These are phyloP conservation scores for Gyrodon lividus DNA, from an alignment of 768 basidiomycete species.

Conservation along the genomic window DNA sequence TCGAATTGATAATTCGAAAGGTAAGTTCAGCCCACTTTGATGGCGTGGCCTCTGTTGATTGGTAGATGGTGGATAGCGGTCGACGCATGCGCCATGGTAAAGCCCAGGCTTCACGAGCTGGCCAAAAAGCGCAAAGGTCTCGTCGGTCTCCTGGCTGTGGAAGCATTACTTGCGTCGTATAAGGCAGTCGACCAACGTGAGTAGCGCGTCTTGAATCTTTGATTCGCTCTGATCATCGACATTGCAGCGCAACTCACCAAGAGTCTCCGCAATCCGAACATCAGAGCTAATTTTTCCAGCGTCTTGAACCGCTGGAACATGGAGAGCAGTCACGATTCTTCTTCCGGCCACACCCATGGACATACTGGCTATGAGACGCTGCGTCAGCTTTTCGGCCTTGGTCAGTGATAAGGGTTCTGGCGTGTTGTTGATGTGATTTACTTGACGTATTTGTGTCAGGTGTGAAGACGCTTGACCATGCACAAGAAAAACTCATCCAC, in stretches of 20 bases:
- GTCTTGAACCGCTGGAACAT: constrained; percentile 9
- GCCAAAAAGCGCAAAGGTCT: constrained; percentile 6
- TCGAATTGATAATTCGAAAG: constrained; percentile 16
- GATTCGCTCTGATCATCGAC: neutral
- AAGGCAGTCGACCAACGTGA: constrained; percentile 3
- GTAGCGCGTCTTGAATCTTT: neutral
- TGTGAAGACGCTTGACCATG: neutral
- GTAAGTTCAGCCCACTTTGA: neutral
- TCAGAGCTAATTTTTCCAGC: constrained; percentile 19
- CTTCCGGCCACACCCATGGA: neutral
- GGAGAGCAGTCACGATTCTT: neutral
- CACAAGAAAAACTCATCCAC: constrained; percentile 12
- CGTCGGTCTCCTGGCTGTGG: constrained; percentile 22
- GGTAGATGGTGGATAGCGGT: neutral
- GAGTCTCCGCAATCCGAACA: neutral
- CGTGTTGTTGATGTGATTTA: neutral
- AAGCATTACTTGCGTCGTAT: constrained; percentile 16
- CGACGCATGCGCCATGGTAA: constrained; percentile 4
- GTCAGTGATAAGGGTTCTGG: constrained; percentile 3
- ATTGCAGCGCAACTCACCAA: constrained; percentile 6
- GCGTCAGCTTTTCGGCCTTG: constrained; percentile 17
- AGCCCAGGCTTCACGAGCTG: constrained; percentile 13
- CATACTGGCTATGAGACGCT: constrained; percentile 6
- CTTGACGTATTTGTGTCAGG: constrained; percentile 3
- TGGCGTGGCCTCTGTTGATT: too few relatives aligned